Evolutionary conservation across 2,329 filamentous ascomycete species (phyloP), one percentile per base, ranked within the genome.

Genomic region (Pseudopyricularia cyperi): DNA sequence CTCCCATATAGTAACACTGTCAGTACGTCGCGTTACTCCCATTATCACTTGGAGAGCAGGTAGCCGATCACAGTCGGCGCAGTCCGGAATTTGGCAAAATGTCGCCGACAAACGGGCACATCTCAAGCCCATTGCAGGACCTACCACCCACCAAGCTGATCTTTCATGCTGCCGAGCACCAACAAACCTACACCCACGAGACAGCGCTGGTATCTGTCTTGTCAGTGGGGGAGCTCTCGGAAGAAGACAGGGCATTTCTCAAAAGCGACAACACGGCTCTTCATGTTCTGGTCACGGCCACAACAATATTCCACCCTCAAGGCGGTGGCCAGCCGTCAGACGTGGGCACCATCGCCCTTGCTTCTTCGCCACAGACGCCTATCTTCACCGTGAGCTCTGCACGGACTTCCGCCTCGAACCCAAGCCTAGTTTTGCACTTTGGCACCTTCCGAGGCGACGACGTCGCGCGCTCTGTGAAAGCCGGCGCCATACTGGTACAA

Each of bases 251-350:
- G 12, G 7, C 39, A 6, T 19, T 44, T 6, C 24, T 22, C 22
- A 44, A 44, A 44, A 19, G 39, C 39, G 22, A 44, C 17, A 17
- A 12, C 15, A 6, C 39, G 17, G 22, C 39, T 26, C 19, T 44
- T 8, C 24, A 44, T 15, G 39, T 3, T 2, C 11, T 44, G 39
- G 24, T 79, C 6, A 84, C 80, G 0, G 69, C 76, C 2, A 66
- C 76, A 47, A 88, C 85, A n/a, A 82, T 88, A 55, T 89, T 89
- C 65, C 82, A 89, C 55, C 79, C 82, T 0, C 85, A 89, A 63
- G 85, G 85, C 19, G 85, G 85, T 54, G 85, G 85, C 7, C 85
- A 89, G 59, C 85, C 85, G 1, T 82, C 77, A 0, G 85, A 89
- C 55, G 70, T 73, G 11, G 85, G 85, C 19, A 66, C 61, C 39